These are phyloP conservation scores for Talaromyces sp. DNA, from an alignment of 2,329 filamentous ascomycete species.

Conservation along the genomic window DNA sequence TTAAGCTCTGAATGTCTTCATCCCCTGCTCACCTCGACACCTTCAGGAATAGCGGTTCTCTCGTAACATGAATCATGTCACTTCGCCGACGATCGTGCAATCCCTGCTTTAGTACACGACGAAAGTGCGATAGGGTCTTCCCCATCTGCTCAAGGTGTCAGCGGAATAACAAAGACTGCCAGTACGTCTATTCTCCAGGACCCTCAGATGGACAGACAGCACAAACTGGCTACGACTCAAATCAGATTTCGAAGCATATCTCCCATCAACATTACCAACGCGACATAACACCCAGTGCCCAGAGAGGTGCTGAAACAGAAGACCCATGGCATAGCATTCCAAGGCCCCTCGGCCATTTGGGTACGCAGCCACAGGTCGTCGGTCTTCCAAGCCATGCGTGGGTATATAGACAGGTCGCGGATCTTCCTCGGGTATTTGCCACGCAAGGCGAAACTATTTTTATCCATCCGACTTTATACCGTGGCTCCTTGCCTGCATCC, in stretches of 20 bases:
- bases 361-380: background rate
- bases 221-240: background rate
- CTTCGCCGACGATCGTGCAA: background rate
- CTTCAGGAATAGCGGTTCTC: background rate
- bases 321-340: background rate
- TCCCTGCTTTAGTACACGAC: background rate
- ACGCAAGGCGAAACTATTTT: background rate
- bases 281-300: background rate
- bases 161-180: slow-evolving; percentile 9
- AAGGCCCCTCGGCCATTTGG: background rate
- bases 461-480: slow-evolving; percentile 8
- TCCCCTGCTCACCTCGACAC: background rate
- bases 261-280: background rate
- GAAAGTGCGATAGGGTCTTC: slow-evolving; percentile 14
- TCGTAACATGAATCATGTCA: background rate
- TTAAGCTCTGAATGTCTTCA: background rate
- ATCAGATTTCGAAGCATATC: background rate
- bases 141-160: slow-evolving; percentile 11
- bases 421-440: background rate
- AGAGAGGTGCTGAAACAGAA: background rate
- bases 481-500: background rate
- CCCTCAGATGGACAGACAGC: background rate
- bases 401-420: background rate
- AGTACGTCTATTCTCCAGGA: slow-evolving; percentile 2
- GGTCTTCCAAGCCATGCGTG: background rate